Evolutionary conservation across 768 basidiomycete species (phyloP).

Genomic region (Obba rivulosa): DNA sequence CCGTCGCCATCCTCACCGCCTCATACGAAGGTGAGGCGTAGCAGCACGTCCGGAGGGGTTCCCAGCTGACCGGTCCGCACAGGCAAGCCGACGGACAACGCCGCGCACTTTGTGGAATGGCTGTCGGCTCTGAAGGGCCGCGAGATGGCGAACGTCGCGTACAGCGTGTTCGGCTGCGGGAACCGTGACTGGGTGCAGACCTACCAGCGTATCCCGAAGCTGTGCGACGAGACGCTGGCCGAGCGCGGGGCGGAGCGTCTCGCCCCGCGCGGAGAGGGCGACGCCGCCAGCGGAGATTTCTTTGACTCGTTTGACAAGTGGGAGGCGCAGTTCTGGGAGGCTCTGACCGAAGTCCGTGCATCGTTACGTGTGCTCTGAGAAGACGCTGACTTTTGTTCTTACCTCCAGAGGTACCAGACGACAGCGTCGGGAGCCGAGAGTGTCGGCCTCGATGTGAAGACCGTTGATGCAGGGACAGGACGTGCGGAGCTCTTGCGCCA

Average conservation of each 20-base stretch:
- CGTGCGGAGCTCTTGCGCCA: slow-evolving; percentile 33
- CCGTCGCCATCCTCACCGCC: slow-evolving; percentile 40
- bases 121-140: slow-evolving; percentile 24
- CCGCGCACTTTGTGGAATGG: slow-evolving; percentile 38
- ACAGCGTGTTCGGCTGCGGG: slow-evolving; percentile 46
- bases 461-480: slow-evolving; percentile 27
- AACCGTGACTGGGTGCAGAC: slow-evolving; percentile 44
- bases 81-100: slow-evolving; percentile 47
- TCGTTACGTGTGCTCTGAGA: neutral
- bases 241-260: slow-evolving; percentile 33
- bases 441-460: slow-evolving; percentile 24
- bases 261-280: slow-evolving; percentile 32
- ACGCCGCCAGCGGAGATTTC: slow-evolving; percentile 35
- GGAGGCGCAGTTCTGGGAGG: slow-evolving; percentile 32
- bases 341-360: slow-evolving; percentile 25
- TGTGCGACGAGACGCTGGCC: slow-evolving; percentile 31
- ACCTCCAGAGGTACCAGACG: slow-evolving; percentile 27
- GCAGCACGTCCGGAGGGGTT: neutral
- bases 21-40: slow-evolving; percentile 35
- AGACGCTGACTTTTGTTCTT: neutral
- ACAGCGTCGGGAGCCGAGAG: slow-evolving; percentile 23
- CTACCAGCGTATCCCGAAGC: slow-evolving; percentile 40
- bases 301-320: slow-evolving; percentile 43
- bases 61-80: neutral
- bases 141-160: slow-evolving; percentile 28